Percentiles rank a stretch among this genome's conserved stretches.
phyloP scores from a whole-genome alignment of 129 eudicot species.

The Centaurea solstitialis region DNA sequence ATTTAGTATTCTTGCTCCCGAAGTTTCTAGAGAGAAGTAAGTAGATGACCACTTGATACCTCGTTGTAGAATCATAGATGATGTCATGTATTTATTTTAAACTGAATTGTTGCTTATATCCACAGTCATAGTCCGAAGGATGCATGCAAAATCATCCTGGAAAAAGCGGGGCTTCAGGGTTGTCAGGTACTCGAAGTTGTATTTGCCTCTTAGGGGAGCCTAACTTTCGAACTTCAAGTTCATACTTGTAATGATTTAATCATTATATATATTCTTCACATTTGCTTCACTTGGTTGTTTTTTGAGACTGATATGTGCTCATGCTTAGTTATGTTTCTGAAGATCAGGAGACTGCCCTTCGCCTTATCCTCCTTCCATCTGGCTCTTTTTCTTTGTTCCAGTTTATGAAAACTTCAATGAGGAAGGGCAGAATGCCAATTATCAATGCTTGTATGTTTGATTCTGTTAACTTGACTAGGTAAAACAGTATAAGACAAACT shows the following conservation, averaged over 20 bases:
- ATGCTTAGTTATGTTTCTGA: background rate
- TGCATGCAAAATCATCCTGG: constrained; percentile 83
- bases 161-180: constrained; percentile 66
- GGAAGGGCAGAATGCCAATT: background rate
- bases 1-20: constrained; percentile 88
- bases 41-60: constrained; percentile 25
- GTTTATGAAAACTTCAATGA: background rate
- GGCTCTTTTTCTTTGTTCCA: background rate
- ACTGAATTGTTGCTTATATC: constrained; percentile 8
- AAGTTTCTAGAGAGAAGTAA: constrained; percentile 70
- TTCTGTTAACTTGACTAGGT: background rate
- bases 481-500: background rate
- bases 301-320: background rate
- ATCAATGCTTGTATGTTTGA: background rate
- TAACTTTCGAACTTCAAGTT: background rate
- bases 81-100: constrained; percentile 13
- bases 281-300: background rate
- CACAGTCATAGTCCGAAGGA: constrained; percentile 61
- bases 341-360: background rate
- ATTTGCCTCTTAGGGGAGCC: constrained; percentile 6
- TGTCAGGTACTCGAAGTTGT: constrained; percentile 59
- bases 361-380: background rate
- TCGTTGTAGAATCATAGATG: background rate
- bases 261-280: background rate
- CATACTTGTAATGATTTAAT: background rate